Base-by-base conservation (phyloP, 2,329 filamentous ascomycete species). In the Colletotrichum falcatum region DNA sequence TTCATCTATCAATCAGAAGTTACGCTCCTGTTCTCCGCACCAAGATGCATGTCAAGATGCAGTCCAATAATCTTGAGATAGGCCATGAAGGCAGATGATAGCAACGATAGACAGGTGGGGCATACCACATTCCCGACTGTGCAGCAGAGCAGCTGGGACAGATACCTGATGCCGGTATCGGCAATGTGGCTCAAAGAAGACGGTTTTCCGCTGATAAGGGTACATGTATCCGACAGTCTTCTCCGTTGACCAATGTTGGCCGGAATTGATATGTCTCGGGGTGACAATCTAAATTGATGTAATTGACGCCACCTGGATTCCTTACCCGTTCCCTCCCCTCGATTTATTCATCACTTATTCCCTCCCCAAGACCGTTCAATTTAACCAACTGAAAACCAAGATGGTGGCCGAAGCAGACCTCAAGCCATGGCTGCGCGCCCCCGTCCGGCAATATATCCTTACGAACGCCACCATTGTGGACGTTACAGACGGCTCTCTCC, bases 391-490 rank as follows among this genome's bases (percentile, higher is more conserved):
- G 11, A 54, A 35, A 20, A 18, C 39, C 12, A 67, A 23, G 30
- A 77, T 77, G 75, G 74, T 75, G 11, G 62, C 71, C 35, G 74
- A 75, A 61, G 75, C 73, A 49, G 66, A 78, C 18, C 73, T 78
- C 67, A 81, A 79, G 69, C 79, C 79, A 1, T 81, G 80, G 80
- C 77, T 76, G 20, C 74, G 78, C 1, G 76, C 78, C 1, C 75
- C 74, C 0, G 77, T 76, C 39, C 75, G 73, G 58, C 73, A 65
- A 0, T 81, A 81, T 60, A 74, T 82, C 20, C 81, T 87, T 56
- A 76, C 76, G 12, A 84, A 86, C 67, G 83, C 83, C 49, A 83
- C 80, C 61, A 71, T 87, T 33, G 77, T 87, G 48, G 82, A 87
- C 69, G 73, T 81, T 0, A 75, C 77, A 11, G 72, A 73, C 1